Percentiles rank a stretch among this genome's conserved stretches.
Evolutionary conservation across 2,329 filamentous ascomycete genomes (phyloP).

Genomic region (Thermothelomyces thermophilus): DNA sequence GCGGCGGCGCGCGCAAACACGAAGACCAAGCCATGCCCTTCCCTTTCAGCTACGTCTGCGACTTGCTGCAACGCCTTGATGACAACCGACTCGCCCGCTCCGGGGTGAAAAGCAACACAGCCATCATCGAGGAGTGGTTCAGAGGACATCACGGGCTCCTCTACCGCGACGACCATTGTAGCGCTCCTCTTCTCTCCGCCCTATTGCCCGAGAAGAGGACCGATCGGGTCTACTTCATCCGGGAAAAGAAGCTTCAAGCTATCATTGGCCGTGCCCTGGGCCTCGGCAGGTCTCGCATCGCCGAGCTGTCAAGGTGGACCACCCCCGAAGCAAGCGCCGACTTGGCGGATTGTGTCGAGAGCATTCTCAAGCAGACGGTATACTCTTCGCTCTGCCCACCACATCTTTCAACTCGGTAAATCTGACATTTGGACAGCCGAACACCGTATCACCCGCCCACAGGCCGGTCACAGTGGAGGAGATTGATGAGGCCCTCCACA

Average conservation of each 20-base stretch:
- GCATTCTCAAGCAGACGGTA: conserved; percentile 56
- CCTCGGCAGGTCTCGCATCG: conserved; percentile 54
- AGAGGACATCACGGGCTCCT: conserved; percentile 51
- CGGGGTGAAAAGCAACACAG: conserved; percentile 28
- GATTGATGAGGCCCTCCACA: conserved; percentile 59
- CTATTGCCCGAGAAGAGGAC: conserved; percentile 69
- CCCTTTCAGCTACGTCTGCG: conserved; percentile 64
- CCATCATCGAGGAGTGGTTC: conserved; percentile 61
- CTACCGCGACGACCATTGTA: conserved; percentile 48
- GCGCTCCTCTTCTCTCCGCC: conserved; percentile 63
- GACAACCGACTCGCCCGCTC: conserved; percentile 31
- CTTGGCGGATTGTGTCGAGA: conserved; percentile 64
- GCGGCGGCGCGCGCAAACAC: not conserved
- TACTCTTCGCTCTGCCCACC: conserved; percentile 24
- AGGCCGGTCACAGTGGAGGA: conserved; percentile 59
- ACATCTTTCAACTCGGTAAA: conserved; percentile 11
- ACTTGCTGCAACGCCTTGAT: conserved; percentile 64
- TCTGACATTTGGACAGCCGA: conserved; percentile 38
- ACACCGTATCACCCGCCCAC: conserved; percentile 31
- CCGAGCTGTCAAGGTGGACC: conserved; percentile 58
- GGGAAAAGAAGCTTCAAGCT: conserved; percentile 53
- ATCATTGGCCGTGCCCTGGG: conserved; percentile 62
- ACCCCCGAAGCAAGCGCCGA: conserved; percentile 53
- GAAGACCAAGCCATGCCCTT: conserved; percentile 47
- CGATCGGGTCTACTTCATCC: conserved; percentile 71